phyloP scores from a whole-genome alignment of 2,329 filamentous ascomycete species.

The Cercospora sp. region DNA sequence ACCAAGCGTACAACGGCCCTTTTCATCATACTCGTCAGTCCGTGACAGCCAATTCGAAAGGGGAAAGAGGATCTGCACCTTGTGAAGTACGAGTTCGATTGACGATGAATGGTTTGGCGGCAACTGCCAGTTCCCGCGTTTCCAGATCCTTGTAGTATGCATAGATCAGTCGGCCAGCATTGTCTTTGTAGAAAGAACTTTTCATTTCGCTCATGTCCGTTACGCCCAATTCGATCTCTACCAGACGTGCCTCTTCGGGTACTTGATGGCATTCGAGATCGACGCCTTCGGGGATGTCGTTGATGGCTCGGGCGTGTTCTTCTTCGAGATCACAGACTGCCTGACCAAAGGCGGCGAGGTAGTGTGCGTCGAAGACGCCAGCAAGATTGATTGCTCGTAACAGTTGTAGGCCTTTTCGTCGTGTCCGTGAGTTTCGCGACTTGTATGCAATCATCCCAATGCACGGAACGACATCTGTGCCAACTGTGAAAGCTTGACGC shows the following conservation, averaged over 20 bases:
- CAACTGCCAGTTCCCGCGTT: constrained; percentile 12
- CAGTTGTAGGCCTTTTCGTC: constrained; percentile 16
- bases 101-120: constrained; percentile 15
- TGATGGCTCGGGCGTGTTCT: constrained; percentile 19
- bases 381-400: constrained; percentile 21
- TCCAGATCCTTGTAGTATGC: constrained; percentile 11
- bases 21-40: neutral
- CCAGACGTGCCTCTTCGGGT: constrained; percentile 18
- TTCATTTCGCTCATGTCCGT: constrained; percentile 5
- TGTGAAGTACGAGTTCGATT: neutral
- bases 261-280: constrained; percentile 21
- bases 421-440: constrained; percentile 14
- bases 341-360: constrained; percentile 20
- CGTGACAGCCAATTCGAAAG: neutral
- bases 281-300: constrained; percentile 14
- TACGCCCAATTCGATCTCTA: constrained; percentile 20
- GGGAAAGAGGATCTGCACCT: neutral
- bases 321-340: constrained; percentile 23
- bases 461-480: constrained; percentile 23
- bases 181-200: constrained; percentile 19
- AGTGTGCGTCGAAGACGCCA: constrained; percentile 25
- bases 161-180: constrained; percentile 20
- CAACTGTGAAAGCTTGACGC: constrained; percentile 22
- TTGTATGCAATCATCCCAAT: constrained; percentile 23
- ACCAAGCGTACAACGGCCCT: neutral